These are phyloP conservation scores for Oryza brachyantha DNA, from an alignment of 176 grass and related monocot genomes.

Conservation along the genomic window DNA sequence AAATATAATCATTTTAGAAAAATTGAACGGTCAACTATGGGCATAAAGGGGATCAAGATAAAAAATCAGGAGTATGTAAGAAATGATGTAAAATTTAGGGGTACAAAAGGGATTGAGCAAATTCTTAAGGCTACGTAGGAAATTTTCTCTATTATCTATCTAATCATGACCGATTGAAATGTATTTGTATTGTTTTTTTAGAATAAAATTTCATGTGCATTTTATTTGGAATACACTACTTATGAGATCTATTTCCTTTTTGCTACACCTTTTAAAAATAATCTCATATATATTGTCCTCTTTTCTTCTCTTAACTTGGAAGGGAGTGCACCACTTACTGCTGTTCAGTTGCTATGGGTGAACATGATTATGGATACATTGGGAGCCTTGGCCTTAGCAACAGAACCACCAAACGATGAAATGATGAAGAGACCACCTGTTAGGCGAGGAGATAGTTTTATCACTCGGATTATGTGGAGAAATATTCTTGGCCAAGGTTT, in stretches of 20 bases:
- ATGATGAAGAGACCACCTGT: conserved; percentile 75
- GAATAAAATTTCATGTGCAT: not conserved
- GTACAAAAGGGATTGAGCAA: too few species aligned
- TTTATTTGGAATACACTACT: conserved; percentile 1
- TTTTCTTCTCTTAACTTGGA: conserved; percentile 12
- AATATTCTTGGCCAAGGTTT: conserved; percentile 89
- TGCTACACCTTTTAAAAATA: not conserved
- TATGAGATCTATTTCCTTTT: not conserved
- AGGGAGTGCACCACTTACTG: conserved; percentile 82
- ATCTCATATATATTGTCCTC: not conserved
- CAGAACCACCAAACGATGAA: conserved; percentile 69
- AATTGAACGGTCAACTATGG: too few species aligned
- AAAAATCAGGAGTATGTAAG: too few species aligned
- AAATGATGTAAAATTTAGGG: too few species aligned
- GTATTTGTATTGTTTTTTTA: not conserved
- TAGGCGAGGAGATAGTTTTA: conserved; percentile 56
- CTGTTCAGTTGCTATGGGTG: conserved; percentile 95
- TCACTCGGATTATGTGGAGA: conserved; percentile 84
- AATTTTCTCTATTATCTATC: too few species aligned
- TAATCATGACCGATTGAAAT: not conserved
- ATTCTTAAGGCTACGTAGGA: too few species aligned
- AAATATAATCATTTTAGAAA: too few species aligned
- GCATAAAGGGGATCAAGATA: too few species aligned
- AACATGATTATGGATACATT: conserved; percentile 99
- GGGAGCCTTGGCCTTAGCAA: conserved; percentile 87